Percentiles rank a stretch among this genome's conserved stretches.
These are phyloP conservation scores for Geranium incanum DNA, from an alignment of 441 rosid species.

Conservation along the genomic window DNA sequence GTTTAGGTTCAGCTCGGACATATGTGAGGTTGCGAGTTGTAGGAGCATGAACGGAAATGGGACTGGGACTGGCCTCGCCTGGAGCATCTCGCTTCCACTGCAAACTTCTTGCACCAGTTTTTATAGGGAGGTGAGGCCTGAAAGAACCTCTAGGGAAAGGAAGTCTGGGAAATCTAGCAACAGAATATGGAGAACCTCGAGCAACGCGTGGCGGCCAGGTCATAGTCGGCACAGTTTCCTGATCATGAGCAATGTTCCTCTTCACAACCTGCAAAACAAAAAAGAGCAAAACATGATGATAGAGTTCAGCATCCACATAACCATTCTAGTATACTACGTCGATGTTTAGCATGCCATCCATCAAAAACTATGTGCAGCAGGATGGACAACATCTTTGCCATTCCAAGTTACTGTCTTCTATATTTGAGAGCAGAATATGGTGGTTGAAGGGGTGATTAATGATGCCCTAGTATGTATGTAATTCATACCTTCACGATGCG, in stretches of 20 bases:
- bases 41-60: conserved; percentile 26
- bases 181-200: conserved; percentile 36
- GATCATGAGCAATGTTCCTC: conserved; percentile 42
- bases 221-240: conserved; percentile 42
- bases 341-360: neutral
- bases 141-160: conserved; percentile 54
- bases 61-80: conserved; percentile 32
- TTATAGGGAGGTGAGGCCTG: conserved; percentile 50
- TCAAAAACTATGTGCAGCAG: neutral
- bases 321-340: neutral
- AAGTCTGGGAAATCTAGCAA: conserved; percentile 51
- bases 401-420: no score
- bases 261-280: conserved; percentile 53
- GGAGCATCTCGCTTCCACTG: conserved; percentile 86
- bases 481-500: conserved; percentile 75
- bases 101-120: conserved; percentile 71
- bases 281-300: neutral
- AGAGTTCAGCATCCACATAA: conserved; percentile 15
- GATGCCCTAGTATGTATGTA: neutral
- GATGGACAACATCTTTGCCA: no score
- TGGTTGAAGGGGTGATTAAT: conserved; percentile 3
- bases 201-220: conserved; percentile 47
- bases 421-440: no score
- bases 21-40: conserved; percentile 64
- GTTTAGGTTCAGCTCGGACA: conserved; percentile 57